phyloP scores from a whole-genome alignment of 2,329 filamentous ascomycete species.

The Colletotrichum sp. region DNA sequence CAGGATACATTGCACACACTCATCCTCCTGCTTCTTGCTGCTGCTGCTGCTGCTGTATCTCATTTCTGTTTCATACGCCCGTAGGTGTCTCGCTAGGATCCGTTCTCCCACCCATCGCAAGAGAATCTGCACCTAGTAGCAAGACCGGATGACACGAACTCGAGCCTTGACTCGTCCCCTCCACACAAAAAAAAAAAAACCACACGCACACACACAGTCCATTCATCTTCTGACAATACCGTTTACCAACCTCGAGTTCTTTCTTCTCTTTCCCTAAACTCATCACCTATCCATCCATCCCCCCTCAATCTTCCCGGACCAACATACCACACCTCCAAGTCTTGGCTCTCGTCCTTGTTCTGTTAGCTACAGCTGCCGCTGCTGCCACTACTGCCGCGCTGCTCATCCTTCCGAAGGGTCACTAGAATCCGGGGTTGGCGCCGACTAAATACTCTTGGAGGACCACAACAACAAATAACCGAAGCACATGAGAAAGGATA shows the following conservation, averaged over 20 bases:
- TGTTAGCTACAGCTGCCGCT: neutral
- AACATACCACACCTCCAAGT: neutral
- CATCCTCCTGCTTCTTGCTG: neutral
- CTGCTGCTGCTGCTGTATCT: neutral
- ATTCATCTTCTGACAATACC: neutral
- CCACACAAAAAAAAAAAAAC: neutral
- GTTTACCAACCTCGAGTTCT: neutral
- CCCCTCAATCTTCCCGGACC: neutral
- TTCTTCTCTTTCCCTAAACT: neutral
- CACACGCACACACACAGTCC: neutral
- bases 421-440: conserved; percentile 17
- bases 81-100: conserved; percentile 2
- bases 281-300: neutral
- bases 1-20: neutral
- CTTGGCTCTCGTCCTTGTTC: neutral
- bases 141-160: conserved; percentile 1
- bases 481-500: neutral
- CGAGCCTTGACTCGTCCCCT: neutral
- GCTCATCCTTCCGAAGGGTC: neutral
- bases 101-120: neutral
- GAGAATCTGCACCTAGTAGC: neutral
- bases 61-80: conserved; percentile 6
- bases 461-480: neutral
- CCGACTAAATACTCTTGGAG: neutral
- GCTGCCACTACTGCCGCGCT: neutral